Conservation (phyloP, 83 land plant genomes). For the Thuja plicata region DNA sequence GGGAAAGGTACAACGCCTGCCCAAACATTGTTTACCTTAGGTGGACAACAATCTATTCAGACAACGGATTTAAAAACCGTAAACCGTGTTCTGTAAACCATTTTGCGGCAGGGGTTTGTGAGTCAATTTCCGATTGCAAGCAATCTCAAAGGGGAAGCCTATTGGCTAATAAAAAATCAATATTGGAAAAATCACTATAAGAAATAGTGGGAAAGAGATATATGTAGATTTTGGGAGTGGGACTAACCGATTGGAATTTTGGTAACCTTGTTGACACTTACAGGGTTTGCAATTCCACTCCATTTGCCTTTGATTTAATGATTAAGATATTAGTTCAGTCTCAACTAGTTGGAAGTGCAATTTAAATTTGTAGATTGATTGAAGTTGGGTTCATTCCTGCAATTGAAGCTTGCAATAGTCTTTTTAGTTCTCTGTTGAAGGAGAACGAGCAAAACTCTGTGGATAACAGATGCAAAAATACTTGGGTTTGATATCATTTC, state of each 20-base stretch:
- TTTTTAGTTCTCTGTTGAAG: constrained; percentile 37
- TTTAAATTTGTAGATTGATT: constrained; percentile 15
- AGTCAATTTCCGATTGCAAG: no score
- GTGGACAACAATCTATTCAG: no score
- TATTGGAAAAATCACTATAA: no score
- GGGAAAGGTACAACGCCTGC: no score
- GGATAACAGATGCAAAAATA: constrained; percentile 70
- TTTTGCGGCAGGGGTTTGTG: no score
- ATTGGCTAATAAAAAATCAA: no score
- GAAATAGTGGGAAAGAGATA: no score
- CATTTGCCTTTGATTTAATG: constrained; percentile 18
- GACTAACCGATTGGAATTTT: not conserved
- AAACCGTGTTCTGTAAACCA: no score
- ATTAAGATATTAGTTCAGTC: constrained; percentile 11
- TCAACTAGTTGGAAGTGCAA: constrained; percentile 10
- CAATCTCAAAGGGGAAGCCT: no score
- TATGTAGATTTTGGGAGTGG: no score
- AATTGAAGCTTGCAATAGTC: constrained; percentile 36
- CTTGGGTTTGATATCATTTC: constrained; percentile 40
- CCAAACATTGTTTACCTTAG: no score
- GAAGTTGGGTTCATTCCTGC: constrained; percentile 13
- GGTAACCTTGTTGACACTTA: not conserved
- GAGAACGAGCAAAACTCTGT: constrained; percentile 25
- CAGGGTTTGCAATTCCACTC: constrained; percentile 5
- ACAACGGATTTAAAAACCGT: no score